phyloP scores from a whole-genome alignment of 148 eudicot genomes.

The Cornus controversa region DNA sequence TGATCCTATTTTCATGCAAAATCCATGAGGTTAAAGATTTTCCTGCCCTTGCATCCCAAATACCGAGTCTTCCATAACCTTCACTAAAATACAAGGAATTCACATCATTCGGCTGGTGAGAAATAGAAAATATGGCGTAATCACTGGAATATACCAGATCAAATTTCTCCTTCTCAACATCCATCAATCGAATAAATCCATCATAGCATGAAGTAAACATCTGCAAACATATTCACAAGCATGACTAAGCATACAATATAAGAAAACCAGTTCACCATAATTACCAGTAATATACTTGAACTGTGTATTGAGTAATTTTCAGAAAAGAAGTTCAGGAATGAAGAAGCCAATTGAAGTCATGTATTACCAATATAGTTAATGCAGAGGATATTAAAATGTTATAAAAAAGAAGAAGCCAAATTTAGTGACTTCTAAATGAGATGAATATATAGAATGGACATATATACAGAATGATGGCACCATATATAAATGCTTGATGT shows the following conservation, averaged over 20 bases:
- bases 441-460: background rate
- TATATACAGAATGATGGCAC: background rate
- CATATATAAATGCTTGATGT: background rate
- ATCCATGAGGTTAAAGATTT: slow-evolving; percentile 39
- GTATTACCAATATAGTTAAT: no score
- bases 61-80: slow-evolving; percentile 49
- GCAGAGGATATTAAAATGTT: no score
- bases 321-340: background rate
- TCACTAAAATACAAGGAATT: slow-evolving; percentile 63
- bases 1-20: slow-evolving; percentile 62
- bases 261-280: background rate
- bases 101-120: slow-evolving; percentile 50
- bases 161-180: slow-evolving; percentile 65
- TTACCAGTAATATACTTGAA: background rate
- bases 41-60: slow-evolving; percentile 65
- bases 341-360: slow-evolving; percentile 1
- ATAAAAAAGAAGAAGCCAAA: background rate
- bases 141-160: slow-evolving; percentile 49
- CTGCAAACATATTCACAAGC: slow-evolving; percentile 31
- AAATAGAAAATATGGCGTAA: slow-evolving; percentile 46
- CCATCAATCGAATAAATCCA: slow-evolving; percentile 68
- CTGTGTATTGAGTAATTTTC: background rate
- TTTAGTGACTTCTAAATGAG: background rate
- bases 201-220: slow-evolving; percentile 66
- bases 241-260: background rate